Base-by-base conservation (phyloP, 768 basidiomycete genomes). In the Trametes coccinea region DNA sequence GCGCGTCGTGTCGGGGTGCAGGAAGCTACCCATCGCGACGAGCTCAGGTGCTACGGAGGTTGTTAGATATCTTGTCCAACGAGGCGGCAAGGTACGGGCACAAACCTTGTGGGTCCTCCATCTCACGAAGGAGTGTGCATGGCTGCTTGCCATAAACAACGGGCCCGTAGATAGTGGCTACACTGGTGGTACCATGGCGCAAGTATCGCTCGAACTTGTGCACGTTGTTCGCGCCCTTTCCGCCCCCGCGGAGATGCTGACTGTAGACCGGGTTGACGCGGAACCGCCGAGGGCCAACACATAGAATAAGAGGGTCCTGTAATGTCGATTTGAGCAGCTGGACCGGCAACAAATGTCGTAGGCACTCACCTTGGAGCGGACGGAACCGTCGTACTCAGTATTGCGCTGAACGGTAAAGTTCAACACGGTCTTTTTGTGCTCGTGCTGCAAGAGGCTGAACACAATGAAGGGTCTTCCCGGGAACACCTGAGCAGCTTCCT, bases 171-270 rank as follows among this genome's bases (percentile, higher is more conserved):
- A 86, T 83, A 5, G 94, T 96, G 3, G 91, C 95, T 22, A 98
- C 90, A 59, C 78, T 83, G 3, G 91, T 90, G 34, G 79, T 77
- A 5, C 95, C 92, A 68, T 92, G 93, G 44, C 90, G 85, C 31
- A 98, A 80, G 75, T 86, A 99, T 34, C 92, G 85, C 75, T 97
- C 93, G 56, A 90, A 95, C 70, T 98, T 99, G 81, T 98, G 95
- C 2, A 97, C 94, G 68, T 98, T 98, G 80, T 99, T 99, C 45
- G 86, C 80, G 10, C 95, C 94, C 72, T 89, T 92, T 14, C 91
- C 92, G 16, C 94, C 94, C 11, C 94, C 95, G 6, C 87, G 84
- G 3, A 90, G 88, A 67, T 95, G 93, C 69, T 97, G 94, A 66
- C 94, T 95, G 77, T 91, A 99, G 34, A 95, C 75, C 0, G 97